phyloP scores from a whole-genome alignment of 805 yeast genomes.

The Candida tammaniensis region DNA sequence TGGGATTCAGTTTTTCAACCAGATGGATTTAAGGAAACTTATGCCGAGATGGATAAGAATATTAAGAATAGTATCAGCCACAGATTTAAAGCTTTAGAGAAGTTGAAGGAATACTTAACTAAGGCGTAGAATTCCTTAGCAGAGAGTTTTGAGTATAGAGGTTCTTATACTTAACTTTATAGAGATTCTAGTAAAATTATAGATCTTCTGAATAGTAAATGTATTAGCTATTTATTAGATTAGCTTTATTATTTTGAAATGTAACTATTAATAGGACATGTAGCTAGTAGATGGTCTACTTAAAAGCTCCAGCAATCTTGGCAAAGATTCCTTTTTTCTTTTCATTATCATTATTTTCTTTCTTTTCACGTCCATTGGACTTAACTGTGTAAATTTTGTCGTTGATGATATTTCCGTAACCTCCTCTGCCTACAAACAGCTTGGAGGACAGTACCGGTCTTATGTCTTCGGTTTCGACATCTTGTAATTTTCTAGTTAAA shows the following conservation, averaged over 20 bases:
- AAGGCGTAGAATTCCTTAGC: no score
- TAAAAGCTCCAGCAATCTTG: conserved; percentile 47
- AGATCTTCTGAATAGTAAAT: no score
- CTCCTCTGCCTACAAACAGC: conserved; percentile 61
- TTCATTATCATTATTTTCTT: conserved; percentile 13
- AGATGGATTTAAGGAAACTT: conserved; percentile 59
- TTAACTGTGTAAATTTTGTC: conserved; percentile 33
- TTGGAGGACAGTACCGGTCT: conserved; percentile 44
- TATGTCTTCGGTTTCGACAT: conserved; percentile 50
- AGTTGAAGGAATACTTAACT: conserved; percentile 57
- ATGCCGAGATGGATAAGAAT: conserved; percentile 83
- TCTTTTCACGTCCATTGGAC: conserved; percentile 29
- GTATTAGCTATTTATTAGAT: no score
- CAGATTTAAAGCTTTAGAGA: conserved; percentile 76
- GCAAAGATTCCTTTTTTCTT: conserved; percentile 38
- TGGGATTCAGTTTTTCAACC: conserved; percentile 95
- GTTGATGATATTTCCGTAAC: conserved; percentile 56
- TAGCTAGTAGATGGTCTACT: conserved; percentile 8
- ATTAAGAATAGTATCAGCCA: conserved; percentile 84
- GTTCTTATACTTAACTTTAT: no score
- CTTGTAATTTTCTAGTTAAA: conserved; percentile 62
- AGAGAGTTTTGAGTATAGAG: no score
- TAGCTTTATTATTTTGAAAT: no score
- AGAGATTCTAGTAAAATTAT: no score
- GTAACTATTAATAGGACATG: no score